Base-by-base conservation (phyloP, 768 basidiomycete genomes). In the Collybia nuda region DNA sequence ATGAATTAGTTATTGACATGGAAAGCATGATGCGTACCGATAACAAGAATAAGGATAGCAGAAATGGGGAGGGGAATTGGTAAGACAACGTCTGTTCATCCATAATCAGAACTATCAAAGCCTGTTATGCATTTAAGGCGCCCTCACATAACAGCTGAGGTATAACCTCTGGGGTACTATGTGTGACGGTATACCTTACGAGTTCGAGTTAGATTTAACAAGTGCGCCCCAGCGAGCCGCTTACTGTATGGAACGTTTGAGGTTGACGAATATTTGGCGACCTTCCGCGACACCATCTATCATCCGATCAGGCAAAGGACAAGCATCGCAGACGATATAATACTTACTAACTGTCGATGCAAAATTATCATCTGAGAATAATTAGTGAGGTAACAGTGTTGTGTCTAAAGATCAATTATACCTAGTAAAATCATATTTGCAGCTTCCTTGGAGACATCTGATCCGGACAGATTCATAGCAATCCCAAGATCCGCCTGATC, bases 391-490 rank as follows among this genome's bases (percentile, higher is more conserved):
- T n/a, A 3, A 44, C 14, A 18, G 18, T 15, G 21, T 17, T n/a
- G 21, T 5, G 24, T 47, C 35, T 15, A 11, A 53, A 17, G 17
- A 19, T n/a, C 9, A 6, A n/a, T 21, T 61, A 45, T 53, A 82
- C 82, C 83, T 4, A 86, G 73, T 12, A 87, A 69, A 57, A 88
- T 84, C 84, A 88, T 86, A 62, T 88, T 82, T 1, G 85, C 85
- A 2, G 85, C 85, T 64, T 86, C 85, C 59, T 88, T 86, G 1
- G 84, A 85, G 9, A 86, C 85, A 54, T 86, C 85, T 3, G 84
- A 86, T 28, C 85, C 85, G 21, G 84, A 85, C 29, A 86, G 81
- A 57, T 86, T 86, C 85, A 88, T 88, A 0, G 85, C 84, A 57
- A 86, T 86, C 24, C 85, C 85, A 19, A 87, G 73, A 55, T 86